These are phyloP conservation scores for Goffeauzyma gilvescens DNA, from an alignment of 768 basidiomycete genomes.

Conservation along the genomic window DNA sequence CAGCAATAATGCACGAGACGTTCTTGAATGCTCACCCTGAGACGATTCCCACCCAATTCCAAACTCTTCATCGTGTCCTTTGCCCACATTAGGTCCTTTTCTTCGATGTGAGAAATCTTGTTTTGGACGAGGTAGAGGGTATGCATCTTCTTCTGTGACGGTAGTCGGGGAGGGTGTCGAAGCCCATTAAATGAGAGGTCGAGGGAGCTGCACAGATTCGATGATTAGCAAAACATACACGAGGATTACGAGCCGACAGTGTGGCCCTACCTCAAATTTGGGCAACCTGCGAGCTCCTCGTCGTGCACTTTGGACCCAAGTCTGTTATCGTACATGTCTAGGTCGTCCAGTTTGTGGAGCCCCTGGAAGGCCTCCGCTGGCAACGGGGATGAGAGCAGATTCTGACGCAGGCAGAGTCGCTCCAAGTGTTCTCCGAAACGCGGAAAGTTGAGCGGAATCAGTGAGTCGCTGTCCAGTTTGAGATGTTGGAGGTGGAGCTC, in stretches of 20 bases:
- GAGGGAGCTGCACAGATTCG: conserved; percentile 41
- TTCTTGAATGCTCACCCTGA: conserved; percentile 44
- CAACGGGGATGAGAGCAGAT: conserved; percentile 54
- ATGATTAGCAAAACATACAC: background rate
- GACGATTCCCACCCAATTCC: conserved; percentile 81
- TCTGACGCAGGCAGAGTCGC: conserved; percentile 68
- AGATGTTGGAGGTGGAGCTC: conserved; percentile 73
- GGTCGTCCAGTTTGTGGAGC: conserved; percentile 55
- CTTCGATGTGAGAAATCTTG: conserved; percentile 59
- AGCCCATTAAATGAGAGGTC: conserved; percentile 93
- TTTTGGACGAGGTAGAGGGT: conserved; percentile 94
- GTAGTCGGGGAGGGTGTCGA: conserved; percentile 38
- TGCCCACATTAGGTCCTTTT: conserved; percentile 39
- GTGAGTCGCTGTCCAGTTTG: conserved; percentile 43
- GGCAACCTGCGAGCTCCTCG: conserved; percentile 40
- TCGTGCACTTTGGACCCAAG: conserved; percentile 49
- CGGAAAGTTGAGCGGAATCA: conserved; percentile 41
- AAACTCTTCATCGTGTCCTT: conserved; percentile 51
- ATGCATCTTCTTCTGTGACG: conserved; percentile 37
- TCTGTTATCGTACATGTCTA: conserved; percentile 93
- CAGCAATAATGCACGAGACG: background rate
- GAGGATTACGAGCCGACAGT: background rate
- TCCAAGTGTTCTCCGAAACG: conserved; percentile 54
- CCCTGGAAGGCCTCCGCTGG: conserved; percentile 46
- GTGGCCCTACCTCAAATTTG: conserved; percentile 29